Evolutionary conservation across 257 asterid genomes (phyloP).

Genomic region (Nicotiana obtusifolia): DNA sequence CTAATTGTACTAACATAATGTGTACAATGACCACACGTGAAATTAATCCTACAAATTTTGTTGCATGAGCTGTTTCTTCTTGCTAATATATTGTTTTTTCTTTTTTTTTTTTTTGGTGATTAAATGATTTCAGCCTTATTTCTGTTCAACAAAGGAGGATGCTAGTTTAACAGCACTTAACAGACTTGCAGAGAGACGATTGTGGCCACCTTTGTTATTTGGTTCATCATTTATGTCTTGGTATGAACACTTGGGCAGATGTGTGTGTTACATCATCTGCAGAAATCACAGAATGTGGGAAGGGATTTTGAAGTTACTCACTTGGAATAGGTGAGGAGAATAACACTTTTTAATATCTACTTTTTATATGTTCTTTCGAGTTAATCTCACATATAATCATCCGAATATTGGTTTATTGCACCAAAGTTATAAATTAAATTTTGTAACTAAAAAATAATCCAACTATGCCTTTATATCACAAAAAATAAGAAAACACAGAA

Average conservation of each 20-base stretch:
- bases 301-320: conserved; percentile 42
- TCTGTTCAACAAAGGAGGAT: conserved; percentile 43
- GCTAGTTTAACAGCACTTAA: conserved; percentile 37
- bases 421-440: too few relatives aligned
- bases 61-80: background rate
- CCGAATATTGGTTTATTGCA: too few relatives aligned
- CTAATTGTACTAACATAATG: too few relatives aligned
- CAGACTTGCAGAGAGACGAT: conserved; percentile 43
- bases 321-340: conserved; percentile 37
- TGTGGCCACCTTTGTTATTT: conserved; percentile 74
- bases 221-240: conserved; percentile 85
- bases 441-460: too few relatives aligned
- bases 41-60: background rate
- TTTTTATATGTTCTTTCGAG: too few relatives aligned
- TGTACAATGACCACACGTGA: background rate
- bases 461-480: too few relatives aligned
- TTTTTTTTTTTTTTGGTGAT: background rate
- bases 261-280: conserved; percentile 60
- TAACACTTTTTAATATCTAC: background rate
- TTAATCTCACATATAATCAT: too few relatives aligned
- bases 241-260: conserved; percentile 89
- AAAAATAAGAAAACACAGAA: too few relatives aligned
- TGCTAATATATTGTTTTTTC: too few relatives aligned
- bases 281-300: conserved; percentile 69
- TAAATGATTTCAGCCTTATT: conserved; percentile 44